Evolutionary conservation across 208 protist genomes (phyloP), one percentile per base, ranked within the genome.

Genomic region (Leishmania braziliensis): DNA sequence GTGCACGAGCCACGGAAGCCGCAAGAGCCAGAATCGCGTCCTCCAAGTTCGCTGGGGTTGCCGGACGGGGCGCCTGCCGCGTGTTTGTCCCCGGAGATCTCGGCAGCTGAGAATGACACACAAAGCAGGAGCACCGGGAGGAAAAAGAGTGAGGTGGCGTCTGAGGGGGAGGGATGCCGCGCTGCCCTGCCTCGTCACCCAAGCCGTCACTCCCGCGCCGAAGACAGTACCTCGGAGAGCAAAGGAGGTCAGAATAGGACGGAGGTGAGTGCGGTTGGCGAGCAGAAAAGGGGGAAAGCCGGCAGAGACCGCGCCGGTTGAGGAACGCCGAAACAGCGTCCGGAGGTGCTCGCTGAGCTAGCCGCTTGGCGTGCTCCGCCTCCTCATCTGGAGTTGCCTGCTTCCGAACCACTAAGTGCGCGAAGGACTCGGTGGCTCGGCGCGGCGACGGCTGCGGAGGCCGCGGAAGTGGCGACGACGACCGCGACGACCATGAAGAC

Each of bases 401-500:
- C 3, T 33, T 12, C 23, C 33, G 72, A 5, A 33, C 51, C 29
- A 58, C 72, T 16, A 76, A 23, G 48, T 62, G 43, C 51, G 72
- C 50, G 53, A 76, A 63, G n/a, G 54, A 53, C 73, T 53, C 73
- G 20, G 54, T 39, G 12, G 23, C 51, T 46, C 48, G 48, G 29
- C n/a, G n/a, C 48, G 51, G 51, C 9, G 54, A 48, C 36, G 73
- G 36, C 20, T 36, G 68, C 23, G 82, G 82, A 29, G 60, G 82
- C 3, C 77, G 71, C 20, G 82, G 82, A 51, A 69, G 70, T 5
- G 82, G 82, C 16, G 82, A 85, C 39, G 82, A 78, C 4, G 82
- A 81, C 62, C 82, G 69, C 23, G 77, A 85, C 54, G 82, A 85
- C 82, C 82, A 85, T 65, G 77, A 76, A 0, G 82, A 85, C 12